phyloP scores from a whole-genome alignment of 768 basidiomycete genomes.

The Kwoniella dendrophila region DNA sequence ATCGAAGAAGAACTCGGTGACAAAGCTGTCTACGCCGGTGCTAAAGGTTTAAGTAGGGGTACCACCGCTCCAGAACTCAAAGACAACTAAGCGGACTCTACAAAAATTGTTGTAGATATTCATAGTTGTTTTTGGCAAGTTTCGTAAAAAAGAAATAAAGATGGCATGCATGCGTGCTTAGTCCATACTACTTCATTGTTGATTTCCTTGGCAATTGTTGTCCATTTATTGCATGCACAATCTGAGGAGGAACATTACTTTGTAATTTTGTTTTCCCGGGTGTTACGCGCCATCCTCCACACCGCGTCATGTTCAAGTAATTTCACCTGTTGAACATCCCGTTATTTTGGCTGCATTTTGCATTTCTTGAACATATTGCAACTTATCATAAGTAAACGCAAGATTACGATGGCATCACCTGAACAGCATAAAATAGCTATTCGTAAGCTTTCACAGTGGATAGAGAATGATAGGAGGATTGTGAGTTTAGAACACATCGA shows the following conservation, averaged over 20 bases:
- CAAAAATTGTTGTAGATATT: neutral
- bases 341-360: too few species aligned
- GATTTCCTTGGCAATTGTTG: too few species aligned
- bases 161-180: conserved; percentile 10
- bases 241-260: too few species aligned
- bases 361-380: too few species aligned
- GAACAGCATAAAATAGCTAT: conserved; percentile 31
- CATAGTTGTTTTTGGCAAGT: neutral
- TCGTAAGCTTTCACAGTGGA: conserved; percentile 40
- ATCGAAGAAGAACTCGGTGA: conserved; percentile 71
- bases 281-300: too few species aligned
- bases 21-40: conserved; percentile 73
- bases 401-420: conserved; percentile 14
- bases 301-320: too few species aligned
- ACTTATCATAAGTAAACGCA: too few species aligned
- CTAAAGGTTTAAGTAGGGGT: conserved; percentile 77
- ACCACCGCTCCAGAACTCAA: conserved; percentile 64
- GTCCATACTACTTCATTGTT: neutral
- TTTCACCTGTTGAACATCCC: too few species aligned
- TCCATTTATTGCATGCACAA: too few species aligned
- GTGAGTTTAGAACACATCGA: too few species aligned
- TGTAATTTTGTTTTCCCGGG: too few species aligned
- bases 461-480: conserved; percentile 40
- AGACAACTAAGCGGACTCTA: conserved; percentile 20
- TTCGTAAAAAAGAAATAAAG: neutral